These are phyloP conservation scores for Condylostoma magnum DNA, from an alignment of 169 alveolate species.

Conservation along the genomic window DNA sequence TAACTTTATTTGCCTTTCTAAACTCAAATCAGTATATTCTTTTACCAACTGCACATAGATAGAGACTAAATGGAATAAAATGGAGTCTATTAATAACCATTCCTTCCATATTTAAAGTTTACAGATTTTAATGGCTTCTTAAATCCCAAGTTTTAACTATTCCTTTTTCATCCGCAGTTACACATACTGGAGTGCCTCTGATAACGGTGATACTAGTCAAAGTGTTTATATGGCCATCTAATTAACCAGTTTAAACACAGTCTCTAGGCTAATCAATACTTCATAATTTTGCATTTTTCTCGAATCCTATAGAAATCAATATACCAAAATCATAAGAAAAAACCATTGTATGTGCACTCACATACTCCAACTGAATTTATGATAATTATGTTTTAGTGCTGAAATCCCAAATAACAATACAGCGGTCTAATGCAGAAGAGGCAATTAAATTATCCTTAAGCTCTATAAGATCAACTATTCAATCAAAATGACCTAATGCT, in stretches of 20 bases:
- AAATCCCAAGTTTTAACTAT: constrained; percentile 57
- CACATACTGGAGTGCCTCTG: constrained; percentile 49
- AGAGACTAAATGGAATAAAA: neutral
- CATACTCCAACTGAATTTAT: constrained; percentile 30
- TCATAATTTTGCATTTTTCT: constrained; percentile 26
- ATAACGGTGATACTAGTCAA: constrained; percentile 37
- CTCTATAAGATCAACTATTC: constrained; percentile 44
- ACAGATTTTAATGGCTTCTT: constrained; percentile 31
- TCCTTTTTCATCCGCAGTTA: constrained; percentile 58
- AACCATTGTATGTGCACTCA: constrained; percentile 44
- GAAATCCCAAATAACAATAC: constrained; percentile 42
- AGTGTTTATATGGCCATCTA: constrained; percentile 39
- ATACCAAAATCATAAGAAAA: constrained; percentile 48
- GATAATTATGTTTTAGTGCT: constrained; percentile 10
- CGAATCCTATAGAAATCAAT: constrained; percentile 43
- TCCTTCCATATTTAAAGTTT: constrained; percentile 44
- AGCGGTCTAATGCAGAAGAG: constrained; percentile 42
- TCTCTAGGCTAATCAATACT: neutral
- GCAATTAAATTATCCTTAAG: constrained; percentile 36
- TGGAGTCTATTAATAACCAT: neutral
- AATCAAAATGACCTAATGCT: constrained; percentile 39
- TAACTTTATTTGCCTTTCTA: neutral
- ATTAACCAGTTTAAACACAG: neutral
- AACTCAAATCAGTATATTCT: constrained; percentile 12
- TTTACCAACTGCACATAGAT: constrained; percentile 6